Evolutionary conservation across 495 filamentous ascomycete species (phyloP), one percentile per base, ranked within the genome.

Genomic region (Cenococcum geophilum): DNA sequence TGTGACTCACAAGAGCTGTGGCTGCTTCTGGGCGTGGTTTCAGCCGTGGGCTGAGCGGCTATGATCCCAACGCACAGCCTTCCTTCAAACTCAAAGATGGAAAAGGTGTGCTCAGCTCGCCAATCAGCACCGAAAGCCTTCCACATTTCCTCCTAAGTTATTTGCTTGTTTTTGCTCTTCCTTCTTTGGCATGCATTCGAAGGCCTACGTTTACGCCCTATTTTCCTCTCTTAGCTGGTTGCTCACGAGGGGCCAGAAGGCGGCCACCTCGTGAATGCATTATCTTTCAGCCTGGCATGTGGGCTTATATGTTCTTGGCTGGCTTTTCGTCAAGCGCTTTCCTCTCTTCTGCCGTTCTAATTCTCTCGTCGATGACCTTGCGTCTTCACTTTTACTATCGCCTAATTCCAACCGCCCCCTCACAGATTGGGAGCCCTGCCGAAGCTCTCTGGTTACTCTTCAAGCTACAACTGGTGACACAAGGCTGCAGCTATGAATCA

Each of bases 401-500:
- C 14, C 11, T 45, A 16, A 14, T 14, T 16, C 12, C 18, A 45
- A 16, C 40, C 3, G 12, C 40, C 40, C 11, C 11, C 18, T 10
- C 40, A 16, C 40, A 10, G 12, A 45, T 18, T 45, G 40, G 6
- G 14, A 40, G 14, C 8, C 14, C 8, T 40, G 14, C 36, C 36
- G 14, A 45, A 4, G 40, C 11, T 45, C 27, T 32, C 6, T 32
- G 27, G 27, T 6, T 6, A 32, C 3, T 45, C 40, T 45, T 45
- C 40, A 16, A 18, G 18, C 40, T 45, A 45, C 11, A 1, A 18
- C 1, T 45, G 18, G 40, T 45, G 18, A 10, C 18, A 14, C 40
- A 45, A 18, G 12, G 40, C 40, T 45, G 40, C 40, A 45, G 52
- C 27, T 4, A 55, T 55, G 52, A 35, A 55, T 35, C 22, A 35